Evolutionary conservation across 2,329 filamentous ascomycete species (phyloP), one percentile per base, ranked within the genome.

Genomic region (Colletotrichum somersetense): DNA sequence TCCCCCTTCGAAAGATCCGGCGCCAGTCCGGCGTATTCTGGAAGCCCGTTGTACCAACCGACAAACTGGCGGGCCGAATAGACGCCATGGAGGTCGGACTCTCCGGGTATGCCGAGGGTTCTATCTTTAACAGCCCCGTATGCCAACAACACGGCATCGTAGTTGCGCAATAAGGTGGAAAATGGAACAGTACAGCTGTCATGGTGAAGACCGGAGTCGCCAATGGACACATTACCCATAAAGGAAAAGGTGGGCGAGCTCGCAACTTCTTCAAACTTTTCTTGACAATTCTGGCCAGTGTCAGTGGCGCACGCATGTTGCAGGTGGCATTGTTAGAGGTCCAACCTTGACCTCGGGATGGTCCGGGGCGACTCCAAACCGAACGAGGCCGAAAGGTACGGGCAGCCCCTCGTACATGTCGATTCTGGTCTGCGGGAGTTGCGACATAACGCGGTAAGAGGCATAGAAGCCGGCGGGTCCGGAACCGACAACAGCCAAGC

Each of bases 371-470:
- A 99, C 96, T 11, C 96, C 96, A 79, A 96, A 97, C 67, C 96
- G 89, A 62, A 97, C 95, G 67, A 99, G 87, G 1, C 96, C 96
- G 79, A 94, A 99, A 0, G 96, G 96, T 5, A 97, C 95, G 0
- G 96, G 96, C 50, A 98, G 84, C 38, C 94, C 91, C 83, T 99
- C 96, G 79, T 97, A 99, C 96, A 99, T 98, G 82, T 98, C 96
- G 30, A 99, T 88, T 62, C 89, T 87, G 0, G 92, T 91, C 79
- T 91, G 85, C 30, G 91, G 86, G 48, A 96, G 87, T 77, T 91
- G 93, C 66, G 89, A 89, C 87, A 98, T 91, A 67, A 97, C 88
- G 70, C 95, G 90, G 78, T 96, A 94, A 1, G 96, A 92, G 0
- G 96, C 93, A 80, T 99, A 99, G 85, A 98, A 99, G 3, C 96